Evolutionary conservation across 2,329 filamentous ascomycete species (phyloP).

Genomic region (Fusarium sp.): DNA sequence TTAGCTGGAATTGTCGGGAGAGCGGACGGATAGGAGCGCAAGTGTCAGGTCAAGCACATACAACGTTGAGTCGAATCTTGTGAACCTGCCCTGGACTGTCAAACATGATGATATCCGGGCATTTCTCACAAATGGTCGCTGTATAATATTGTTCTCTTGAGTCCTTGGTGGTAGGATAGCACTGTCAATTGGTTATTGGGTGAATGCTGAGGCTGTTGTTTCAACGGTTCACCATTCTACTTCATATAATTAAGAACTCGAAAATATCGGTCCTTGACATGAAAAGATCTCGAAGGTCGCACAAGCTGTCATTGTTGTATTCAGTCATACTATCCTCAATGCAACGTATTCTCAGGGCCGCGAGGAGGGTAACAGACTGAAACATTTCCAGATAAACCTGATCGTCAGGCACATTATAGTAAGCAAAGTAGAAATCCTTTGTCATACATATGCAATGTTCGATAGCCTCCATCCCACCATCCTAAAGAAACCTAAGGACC

Average conservation of each 20-base stretch:
- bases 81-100: neutral
- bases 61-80: neutral
- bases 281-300: neutral
- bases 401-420: conserved; percentile 10
- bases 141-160: neutral
- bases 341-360: conserved; percentile 21
- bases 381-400: conserved; percentile 2
- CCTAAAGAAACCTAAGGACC: neutral
- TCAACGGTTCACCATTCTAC: neutral
- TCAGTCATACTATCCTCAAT: neutral
- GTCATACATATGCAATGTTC: neutral
- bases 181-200: neutral
- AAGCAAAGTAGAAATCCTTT: neutral
- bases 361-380: conserved; percentile 9
- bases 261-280: neutral
- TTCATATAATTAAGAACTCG: rapidly evolving
- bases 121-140: neutral
- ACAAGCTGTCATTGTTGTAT: neutral
- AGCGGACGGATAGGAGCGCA: neutral
- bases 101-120: neutral
- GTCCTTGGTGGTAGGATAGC: rapidly evolving
- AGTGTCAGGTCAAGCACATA: neutral
- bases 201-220: neutral
- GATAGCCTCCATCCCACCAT: neutral
- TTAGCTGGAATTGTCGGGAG: neutral